A percentile compares a stretch with the other conserved stretches of the same genome.
These are phyloP conservation scores for Cryptococcus deneoformans DNA, from an alignment of 1,284 basidiomycete genomes.

Conservation along the genomic window DNA sequence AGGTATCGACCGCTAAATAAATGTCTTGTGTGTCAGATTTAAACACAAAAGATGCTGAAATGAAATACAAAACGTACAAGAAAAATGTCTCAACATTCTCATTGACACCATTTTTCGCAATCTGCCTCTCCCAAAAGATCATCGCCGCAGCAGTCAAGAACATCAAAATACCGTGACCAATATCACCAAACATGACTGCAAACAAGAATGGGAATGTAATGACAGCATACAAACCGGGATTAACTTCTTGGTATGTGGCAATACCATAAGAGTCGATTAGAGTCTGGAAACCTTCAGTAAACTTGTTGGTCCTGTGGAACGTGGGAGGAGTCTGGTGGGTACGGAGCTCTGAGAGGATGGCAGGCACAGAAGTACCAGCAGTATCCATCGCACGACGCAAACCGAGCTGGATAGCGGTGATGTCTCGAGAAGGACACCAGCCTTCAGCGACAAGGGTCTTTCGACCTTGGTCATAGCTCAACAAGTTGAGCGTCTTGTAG, in stretches of 20 bases:
- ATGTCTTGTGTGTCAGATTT: conserved; percentile 6
- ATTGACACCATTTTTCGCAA: conserved; percentile 69
- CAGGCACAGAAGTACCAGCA: conserved; percentile 86
- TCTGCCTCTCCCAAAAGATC: conserved; percentile 78
- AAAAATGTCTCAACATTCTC: conserved; percentile 89
- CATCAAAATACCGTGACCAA: conserved; percentile 91
- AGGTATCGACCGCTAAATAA: conserved; percentile 85
- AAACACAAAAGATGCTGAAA: not conserved
- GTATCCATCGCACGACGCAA: conserved; percentile 93
- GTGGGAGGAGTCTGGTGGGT: conserved; percentile 94
- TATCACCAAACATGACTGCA: conserved; percentile 99
- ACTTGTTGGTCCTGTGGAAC: conserved; percentile 92
- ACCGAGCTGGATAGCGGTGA: conserved; percentile 80
- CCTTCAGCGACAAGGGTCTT: conserved; percentile 97
- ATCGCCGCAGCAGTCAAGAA: conserved; percentile 73
- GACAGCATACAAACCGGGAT: conserved; percentile 92
- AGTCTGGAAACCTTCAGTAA: conserved; percentile 95
- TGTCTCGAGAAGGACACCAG: conserved; percentile 93
- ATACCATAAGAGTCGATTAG: conserved; percentile 99
- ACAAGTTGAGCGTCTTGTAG: conserved; percentile 89
- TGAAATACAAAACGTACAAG: conserved; percentile 62
- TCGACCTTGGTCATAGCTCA: conserved; percentile 89
- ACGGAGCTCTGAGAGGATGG: conserved; percentile 86
- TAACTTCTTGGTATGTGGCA: conserved; percentile 94
- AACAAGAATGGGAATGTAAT: conserved; percentile 98